Evolutionary conservation across 805 yeast species (phyloP), one percentile per base, ranked within the genome.

Genomic region (Maudiozyma saulgeensis): DNA sequence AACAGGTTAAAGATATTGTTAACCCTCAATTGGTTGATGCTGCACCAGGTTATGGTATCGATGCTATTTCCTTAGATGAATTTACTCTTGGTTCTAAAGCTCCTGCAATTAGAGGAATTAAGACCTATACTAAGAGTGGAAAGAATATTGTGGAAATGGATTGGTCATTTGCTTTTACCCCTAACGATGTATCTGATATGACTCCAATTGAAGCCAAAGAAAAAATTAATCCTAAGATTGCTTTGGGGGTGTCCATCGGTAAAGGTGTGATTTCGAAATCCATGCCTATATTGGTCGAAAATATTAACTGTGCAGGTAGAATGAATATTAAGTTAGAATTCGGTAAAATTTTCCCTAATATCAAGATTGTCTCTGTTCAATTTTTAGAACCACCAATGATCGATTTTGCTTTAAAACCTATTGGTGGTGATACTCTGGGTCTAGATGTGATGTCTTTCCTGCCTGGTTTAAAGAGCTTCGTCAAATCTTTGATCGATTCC

Each of bases 361-460:
- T 86, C 51, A 81, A 80, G 53, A 66, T 78, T 56, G 87, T 86
- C 8, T 80, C 87, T 18, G 71, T 85, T 49, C 84, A 81, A 53
- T 78, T 86, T 58, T 70, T 86, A 59, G 91, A 85, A 63, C 84
- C 91, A 18, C 93, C 93, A 38, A 73, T 76, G 31, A 83, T 86
- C 60, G 90, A 83, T 61, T 86, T 84, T 63, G 83, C 81, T 19
- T 76, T 86, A 71, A 86, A 86, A 63, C 95, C 95, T 9, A 84
- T 86, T 47, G 93, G 93, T 64, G 93, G 95, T 69, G 91, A 86
- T 63, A 82, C 90, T n/a, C 75, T 86, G 52, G 95, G 95, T 53
- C 61, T 86, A 42, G 95, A 86, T 68, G 78, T 86, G 56, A 86
- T 86, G 95, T 81, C 90, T 2, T 74, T 85, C 57, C 76, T 86